These are phyloP conservation scores for Macrophomina phaseolina DNA, from an alignment of 2,329 filamentous ascomycete genomes.

Conservation along the genomic window DNA sequence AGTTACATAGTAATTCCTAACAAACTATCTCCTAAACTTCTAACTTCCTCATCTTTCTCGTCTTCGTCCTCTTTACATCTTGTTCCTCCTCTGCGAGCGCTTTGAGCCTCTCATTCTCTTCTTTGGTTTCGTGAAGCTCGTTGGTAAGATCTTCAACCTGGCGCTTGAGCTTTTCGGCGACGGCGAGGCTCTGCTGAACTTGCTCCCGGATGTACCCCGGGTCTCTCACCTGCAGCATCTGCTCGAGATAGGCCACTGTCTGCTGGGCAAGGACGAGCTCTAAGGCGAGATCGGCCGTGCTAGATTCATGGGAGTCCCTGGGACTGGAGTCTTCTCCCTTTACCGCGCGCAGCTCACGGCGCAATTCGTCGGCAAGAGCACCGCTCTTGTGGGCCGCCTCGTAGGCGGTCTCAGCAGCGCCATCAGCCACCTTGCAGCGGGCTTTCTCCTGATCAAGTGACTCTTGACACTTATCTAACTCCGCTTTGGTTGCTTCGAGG, in stretches of 20 bases:
- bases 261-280: neutral
- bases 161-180: neutral
- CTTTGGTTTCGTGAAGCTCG: neutral
- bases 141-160: neutral
- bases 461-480: neutral
- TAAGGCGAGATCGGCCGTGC: neutral
- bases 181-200: neutral
- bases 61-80: neutral
- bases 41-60: neutral
- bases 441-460: neutral
- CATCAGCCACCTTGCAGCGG: neutral
- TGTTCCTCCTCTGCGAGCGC: neutral
- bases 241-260: neutral
- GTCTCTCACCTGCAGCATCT: neutral
- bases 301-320: neutral
- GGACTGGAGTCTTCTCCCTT: neutral
- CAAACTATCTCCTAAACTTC: neutral
- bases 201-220: neutral
- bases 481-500: neutral
- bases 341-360: neutral
- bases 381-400: neutral
- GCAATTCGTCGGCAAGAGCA: neutral
- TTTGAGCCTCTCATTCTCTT: neutral
- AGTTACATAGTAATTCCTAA: neutral
- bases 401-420: neutral